Conservation (phyloP, 2,329 filamentous ascomycete species). For the Zymoseptoria ardabiliae region DNA sequence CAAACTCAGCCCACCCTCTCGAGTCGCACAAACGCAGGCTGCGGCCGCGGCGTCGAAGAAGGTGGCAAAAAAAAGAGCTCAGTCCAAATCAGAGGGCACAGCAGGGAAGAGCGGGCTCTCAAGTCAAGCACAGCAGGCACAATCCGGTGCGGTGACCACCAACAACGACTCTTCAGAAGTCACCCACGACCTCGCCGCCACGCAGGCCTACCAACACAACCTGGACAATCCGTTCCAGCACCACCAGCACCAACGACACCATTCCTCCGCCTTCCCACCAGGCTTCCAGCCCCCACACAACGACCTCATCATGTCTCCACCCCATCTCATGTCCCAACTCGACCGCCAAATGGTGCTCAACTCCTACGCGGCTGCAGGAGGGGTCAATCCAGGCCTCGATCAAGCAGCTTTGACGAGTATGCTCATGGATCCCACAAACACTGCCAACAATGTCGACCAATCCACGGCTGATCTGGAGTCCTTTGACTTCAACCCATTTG, state of each 20-base stretch:
- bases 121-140: slow-evolving; percentile 5
- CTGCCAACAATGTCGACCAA: background rate
- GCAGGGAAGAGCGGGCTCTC: background rate
- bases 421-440: slow-evolving; percentile 9
- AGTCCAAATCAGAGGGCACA: slow-evolving; percentile 22
- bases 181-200: slow-evolving; percentile 17
- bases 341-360: slow-evolving; percentile 71
- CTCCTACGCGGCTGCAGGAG: slow-evolving; percentile 48
- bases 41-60: slow-evolving; percentile 28
- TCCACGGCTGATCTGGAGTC: slow-evolving; percentile 12
- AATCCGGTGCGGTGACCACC: slow-evolving; percentile 13
- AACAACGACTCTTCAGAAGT: slow-evolving; percentile 12
- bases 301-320: slow-evolving; percentile 24
- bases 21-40: slow-evolving; percentile 24
- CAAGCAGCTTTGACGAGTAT: slow-evolving; percentile 22
- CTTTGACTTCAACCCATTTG: slow-evolving; percentile 23
- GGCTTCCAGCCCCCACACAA: slow-evolving; percentile 26
- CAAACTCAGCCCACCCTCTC: slow-evolving; percentile 58
- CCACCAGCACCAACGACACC: slow-evolving; percentile 6
- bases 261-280: slow-evolving; percentile 37
- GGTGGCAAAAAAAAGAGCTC: slow-evolving; percentile 24
- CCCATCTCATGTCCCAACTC: slow-evolving; percentile 56
- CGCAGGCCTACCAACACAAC: slow-evolving; percentile 8
- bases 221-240: slow-evolving; percentile 31
- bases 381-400: slow-evolving; percentile 36